Evolutionary conservation across 2,329 filamentous ascomycete species (phyloP).

Genomic region (Claviceps maximensis): DNA sequence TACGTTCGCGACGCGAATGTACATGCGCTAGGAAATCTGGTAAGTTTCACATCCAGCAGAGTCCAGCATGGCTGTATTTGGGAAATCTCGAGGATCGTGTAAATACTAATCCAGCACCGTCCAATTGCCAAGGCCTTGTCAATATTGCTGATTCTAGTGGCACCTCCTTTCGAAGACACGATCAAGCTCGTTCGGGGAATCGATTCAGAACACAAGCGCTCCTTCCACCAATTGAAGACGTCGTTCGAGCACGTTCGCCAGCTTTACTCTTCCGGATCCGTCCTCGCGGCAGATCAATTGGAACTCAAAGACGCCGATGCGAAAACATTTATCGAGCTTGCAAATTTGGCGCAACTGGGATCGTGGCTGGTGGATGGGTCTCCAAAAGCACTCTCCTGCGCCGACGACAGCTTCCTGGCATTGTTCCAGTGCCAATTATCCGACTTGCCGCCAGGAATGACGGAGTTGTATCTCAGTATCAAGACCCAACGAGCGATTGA

Average conservation of each 20-base stretch:
- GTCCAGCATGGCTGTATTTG: not conserved
- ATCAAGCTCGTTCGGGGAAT: slow-evolving; percentile 19
- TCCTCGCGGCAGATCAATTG: slow-evolving; percentile 22
- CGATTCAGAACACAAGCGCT: slow-evolving; percentile 20
- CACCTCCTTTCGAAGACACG: slow-evolving; percentile 23
- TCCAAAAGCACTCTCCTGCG: slow-evolving; percentile 25
- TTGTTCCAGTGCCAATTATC: slow-evolving; percentile 32
- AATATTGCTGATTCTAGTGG: slow-evolving; percentile 24
- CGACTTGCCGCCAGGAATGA: slow-evolving; percentile 27
- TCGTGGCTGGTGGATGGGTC: slow-evolving; percentile 25
- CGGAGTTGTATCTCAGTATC: slow-evolving; percentile 31
- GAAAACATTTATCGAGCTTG: slow-evolving; percentile 28
- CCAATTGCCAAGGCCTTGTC: slow-evolving; percentile 20
- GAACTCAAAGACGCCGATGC: slow-evolving; percentile 20
- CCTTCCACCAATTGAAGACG: slow-evolving; percentile 18
- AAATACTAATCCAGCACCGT: not conserved
- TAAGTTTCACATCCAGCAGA: slow-evolving; percentile 15
- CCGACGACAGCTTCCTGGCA: slow-evolving; percentile 32
- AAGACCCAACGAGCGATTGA: slow-evolving; percentile 40
- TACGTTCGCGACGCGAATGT: slow-evolving; percentile 25
- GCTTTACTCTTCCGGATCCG: slow-evolving; percentile 20
- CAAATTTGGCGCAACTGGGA: slow-evolving; percentile 35
- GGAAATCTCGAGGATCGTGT: not conserved
- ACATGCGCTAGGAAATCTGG: slow-evolving; percentile 27
- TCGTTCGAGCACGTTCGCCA: slow-evolving; percentile 21